These are phyloP conservation scores for Jatropha multifida DNA, from an alignment of 441 rosid species.

Conservation along the genomic window DNA sequence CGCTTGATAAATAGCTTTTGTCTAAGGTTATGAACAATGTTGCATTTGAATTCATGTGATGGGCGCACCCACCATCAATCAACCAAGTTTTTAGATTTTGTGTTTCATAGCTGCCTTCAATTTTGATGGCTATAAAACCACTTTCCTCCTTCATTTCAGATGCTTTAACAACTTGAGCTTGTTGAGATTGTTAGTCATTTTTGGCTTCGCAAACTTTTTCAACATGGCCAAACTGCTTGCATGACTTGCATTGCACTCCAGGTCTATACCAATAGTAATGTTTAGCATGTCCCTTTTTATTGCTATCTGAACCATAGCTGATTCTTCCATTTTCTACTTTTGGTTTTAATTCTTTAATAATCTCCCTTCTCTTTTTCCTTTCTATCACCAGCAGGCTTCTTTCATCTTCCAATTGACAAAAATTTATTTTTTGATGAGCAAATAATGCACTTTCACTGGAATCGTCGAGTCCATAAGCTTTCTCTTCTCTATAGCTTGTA, in stretches of 20 bases:
- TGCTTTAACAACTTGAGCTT: too few species aligned
- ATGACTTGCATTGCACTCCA: neutral
- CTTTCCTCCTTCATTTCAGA: too few species aligned
- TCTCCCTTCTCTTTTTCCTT: neutral
- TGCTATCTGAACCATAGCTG: neutral
- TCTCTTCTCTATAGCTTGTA: neutral
- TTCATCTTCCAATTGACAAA: neutral
- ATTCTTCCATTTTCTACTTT: neutral
- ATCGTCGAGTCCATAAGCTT: neutral
- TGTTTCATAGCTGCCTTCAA: too few species aligned
- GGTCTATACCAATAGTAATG: neutral
- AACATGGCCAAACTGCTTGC: too few species aligned
- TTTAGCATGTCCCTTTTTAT: neutral
- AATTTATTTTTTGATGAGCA: neutral
- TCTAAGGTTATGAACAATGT: neutral
- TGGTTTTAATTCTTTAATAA: neutral
- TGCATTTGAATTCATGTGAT: too few species aligned
- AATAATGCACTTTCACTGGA: neutral
- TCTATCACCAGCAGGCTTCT: too few species aligned
- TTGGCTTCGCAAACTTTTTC: neutral
- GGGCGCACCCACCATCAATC: too few species aligned
- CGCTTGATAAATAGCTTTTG: neutral
- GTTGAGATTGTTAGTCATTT: neutral
- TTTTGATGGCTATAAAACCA: too few species aligned
- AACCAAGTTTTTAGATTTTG: too few species aligned